Evolutionary conservation across 2,329 filamentous ascomycete genomes (phyloP).

Genomic region (Penicillium sp.): DNA sequence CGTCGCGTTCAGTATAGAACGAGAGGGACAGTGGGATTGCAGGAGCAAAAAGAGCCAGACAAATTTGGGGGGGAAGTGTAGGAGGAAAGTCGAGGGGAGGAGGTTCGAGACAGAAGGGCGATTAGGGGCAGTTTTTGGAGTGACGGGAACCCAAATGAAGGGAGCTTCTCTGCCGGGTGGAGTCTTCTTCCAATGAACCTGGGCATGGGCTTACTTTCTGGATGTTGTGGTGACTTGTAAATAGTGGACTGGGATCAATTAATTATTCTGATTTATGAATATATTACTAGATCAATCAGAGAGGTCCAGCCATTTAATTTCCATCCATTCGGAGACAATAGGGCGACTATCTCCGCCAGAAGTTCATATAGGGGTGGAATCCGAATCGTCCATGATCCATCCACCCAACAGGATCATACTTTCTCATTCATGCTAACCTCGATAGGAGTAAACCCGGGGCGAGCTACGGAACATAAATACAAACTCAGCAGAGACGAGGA

Average conservation of each 20-base stretch:
- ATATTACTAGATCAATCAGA: not conserved
- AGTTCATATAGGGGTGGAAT: not conserved
- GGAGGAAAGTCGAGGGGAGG: not conserved
- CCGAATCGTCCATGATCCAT: too few species aligned
- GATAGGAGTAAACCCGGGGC: not conserved
- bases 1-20: not conserved
- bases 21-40: not conserved
- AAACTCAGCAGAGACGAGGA: not conserved
- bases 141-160: not conserved
- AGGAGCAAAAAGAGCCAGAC: not conserved
- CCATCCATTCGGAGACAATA: not conserved
- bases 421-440: not conserved
- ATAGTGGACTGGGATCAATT: too few species aligned
- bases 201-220: not conserved
- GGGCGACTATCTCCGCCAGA: not conserved
- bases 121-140: not conserved
- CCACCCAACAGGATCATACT: not conserved
- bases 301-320: not conserved
- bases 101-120: not conserved
- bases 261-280: not conserved
- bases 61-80: not conserved
- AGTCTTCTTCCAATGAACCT: not conserved
- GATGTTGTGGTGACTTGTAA: not conserved
- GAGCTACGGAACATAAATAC: not conserved
- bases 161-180: conserved; percentile 4